Conservation (phyloP, 495 filamentous ascomycete genomes). For the Glarea lozoyensis region DNA sequence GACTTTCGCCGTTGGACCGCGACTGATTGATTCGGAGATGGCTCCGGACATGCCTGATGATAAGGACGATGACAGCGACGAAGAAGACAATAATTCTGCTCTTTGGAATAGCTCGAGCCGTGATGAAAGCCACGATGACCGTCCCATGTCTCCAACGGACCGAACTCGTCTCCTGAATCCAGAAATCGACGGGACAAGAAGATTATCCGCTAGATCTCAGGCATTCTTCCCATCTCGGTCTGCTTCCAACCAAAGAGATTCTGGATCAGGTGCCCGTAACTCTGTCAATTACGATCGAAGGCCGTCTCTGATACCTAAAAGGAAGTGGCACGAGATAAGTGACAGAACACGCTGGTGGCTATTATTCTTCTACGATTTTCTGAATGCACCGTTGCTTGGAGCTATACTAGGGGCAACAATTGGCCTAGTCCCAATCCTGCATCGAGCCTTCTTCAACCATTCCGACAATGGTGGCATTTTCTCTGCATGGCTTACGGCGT, state of each 20-base stretch:
- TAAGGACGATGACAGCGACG: conserved; percentile 21
- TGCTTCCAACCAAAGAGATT: neutral
- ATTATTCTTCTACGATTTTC: conserved; percentile 39
- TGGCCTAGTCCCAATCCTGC: conserved; percentile 53
- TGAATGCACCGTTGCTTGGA: conserved; percentile 61
- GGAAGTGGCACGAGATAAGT: conserved; percentile 32
- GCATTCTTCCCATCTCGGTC: conserved; percentile 12
- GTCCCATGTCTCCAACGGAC: conserved; percentile 4
- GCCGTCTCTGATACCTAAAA: conserved; percentile 20
- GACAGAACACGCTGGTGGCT: conserved; percentile 28
- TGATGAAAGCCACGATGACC: conserved; percentile 9
- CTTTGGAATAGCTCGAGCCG: conserved; percentile 9
- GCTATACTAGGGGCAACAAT: conserved; percentile 51
- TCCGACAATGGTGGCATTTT: conserved; percentile 59
- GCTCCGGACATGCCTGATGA: conserved; percentile 25
- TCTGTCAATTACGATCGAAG: conserved; percentile 10
- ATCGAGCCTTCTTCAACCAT: conserved; percentile 56
- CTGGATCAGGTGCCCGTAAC: too few relatives aligned
- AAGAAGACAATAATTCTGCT: conserved; percentile 19
- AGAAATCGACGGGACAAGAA: neutral
- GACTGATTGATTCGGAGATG: conserved; percentile 41
- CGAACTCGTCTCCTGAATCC: conserved; percentile 3
- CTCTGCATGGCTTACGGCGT: conserved; percentile 61
- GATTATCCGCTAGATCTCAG: neutral
- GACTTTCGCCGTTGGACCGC: conserved; percentile 55